Conservation (phyloP, 768 basidiomycete species). For the Hygrocybe punicea region DNA sequence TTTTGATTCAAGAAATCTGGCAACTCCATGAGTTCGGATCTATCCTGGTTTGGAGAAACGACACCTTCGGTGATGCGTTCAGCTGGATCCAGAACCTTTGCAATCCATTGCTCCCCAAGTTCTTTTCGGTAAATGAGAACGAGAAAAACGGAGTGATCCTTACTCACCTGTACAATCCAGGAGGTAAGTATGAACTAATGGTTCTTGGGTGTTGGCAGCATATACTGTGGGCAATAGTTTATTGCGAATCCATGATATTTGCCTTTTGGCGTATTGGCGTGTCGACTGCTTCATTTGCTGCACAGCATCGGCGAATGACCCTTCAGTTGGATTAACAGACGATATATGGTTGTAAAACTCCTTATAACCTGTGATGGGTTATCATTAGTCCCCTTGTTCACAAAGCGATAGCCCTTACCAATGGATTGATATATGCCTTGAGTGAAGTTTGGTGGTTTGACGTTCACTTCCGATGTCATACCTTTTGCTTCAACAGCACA, state of each 20-base stretch:
- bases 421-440: slow-evolving; percentile 93
- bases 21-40: not conserved
- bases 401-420: slow-evolving; percentile 43
- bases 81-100: slow-evolving; percentile 52
- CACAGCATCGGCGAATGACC: slow-evolving; percentile 53
- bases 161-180: slow-evolving; percentile 64
- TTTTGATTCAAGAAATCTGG: slow-evolving; percentile 55
- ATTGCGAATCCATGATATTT: slow-evolving; percentile 88
- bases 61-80: slow-evolving; percentile 49
- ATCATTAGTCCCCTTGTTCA: not conserved
- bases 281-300: slow-evolving; percentile 85
- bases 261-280: slow-evolving; percentile 85
- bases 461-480: too few species aligned
- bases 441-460: slow-evolving; percentile 53
- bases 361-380: slow-evolving; percentile 68
- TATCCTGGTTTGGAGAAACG: not conserved
- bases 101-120: slow-evolving; percentile 56
- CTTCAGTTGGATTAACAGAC: slow-evolving; percentile 37
- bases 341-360: slow-evolving; percentile 75
- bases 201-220: slow-evolving; percentile 42
- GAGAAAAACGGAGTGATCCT: not conserved
- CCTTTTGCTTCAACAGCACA: too few species aligned
- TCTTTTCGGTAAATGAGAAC: slow-evolving; percentile 30
- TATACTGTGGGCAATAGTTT: slow-evolving; percentile 76
- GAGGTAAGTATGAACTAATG: slow-evolving; percentile 44